phyloP scores from a whole-genome alignment of 768 basidiomycete species.

The Termitomyces sp. region DNA sequence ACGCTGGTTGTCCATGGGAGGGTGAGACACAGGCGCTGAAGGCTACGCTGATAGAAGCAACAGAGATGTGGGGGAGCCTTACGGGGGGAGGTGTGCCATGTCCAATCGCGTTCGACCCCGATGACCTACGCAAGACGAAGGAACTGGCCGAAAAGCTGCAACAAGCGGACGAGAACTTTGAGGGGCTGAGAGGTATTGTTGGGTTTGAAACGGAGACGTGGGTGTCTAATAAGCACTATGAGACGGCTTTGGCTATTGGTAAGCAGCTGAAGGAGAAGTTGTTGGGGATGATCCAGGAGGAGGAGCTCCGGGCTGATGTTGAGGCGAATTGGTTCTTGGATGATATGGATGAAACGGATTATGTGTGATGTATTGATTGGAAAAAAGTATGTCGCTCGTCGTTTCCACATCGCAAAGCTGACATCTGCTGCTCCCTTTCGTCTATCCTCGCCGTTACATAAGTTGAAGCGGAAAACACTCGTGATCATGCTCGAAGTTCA shows the following conservation, averaged over 20 bases:
- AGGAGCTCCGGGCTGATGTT: not conserved
- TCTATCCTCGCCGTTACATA: too few relatives aligned
- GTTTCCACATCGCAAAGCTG: too few relatives aligned
- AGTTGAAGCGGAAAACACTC: too few relatives aligned
- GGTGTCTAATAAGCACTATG: not conserved
- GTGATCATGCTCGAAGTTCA: too few relatives aligned
- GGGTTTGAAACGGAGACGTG: constrained; percentile 2
- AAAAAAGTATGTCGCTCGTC: too few relatives aligned
- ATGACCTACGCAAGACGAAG: constrained; percentile 6
- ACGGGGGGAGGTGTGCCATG: not conserved
- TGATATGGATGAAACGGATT: not conserved
- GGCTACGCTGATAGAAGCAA: too few relatives aligned
- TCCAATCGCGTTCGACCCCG: not conserved
- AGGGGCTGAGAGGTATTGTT: not conserved
- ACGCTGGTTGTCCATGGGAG: too few relatives aligned
- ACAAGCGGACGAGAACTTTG: not conserved
- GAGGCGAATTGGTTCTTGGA: constrained; percentile 3
- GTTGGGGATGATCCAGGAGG: not conserved
- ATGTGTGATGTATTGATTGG: too few relatives aligned
- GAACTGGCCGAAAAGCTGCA: not conserved
- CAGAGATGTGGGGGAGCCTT: too few relatives aligned
- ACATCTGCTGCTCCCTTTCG: too few relatives aligned
- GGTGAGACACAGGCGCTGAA: too few relatives aligned
- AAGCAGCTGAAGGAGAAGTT: not conserved
- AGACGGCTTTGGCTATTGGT: not conserved